phyloP scores from a whole-genome alignment of 2,329 filamentous ascomycete genomes.

The Alternaria solani region DNA sequence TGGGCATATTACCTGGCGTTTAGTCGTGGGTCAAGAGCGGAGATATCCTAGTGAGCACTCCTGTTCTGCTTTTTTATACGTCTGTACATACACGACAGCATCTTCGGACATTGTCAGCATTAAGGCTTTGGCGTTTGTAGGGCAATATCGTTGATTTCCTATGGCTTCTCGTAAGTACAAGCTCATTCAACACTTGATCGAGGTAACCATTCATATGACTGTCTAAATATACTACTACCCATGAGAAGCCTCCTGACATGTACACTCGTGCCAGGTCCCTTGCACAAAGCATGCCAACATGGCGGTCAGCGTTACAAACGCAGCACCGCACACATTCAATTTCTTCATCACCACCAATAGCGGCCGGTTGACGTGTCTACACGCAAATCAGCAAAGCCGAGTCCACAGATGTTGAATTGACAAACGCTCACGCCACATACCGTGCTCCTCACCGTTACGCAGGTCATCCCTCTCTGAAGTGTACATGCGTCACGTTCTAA shows the following conservation, averaged over 20 bases:
- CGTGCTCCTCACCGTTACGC: neutral
- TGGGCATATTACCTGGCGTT: constrained; percentile 28
- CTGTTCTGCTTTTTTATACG: constrained; percentile 24
- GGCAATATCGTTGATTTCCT: constrained; percentile 7
- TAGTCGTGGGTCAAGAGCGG: constrained; percentile 20
- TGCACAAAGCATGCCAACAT: constrained; percentile 9
- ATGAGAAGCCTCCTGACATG: constrained; percentile 4
- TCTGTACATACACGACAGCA: constrained; percentile 37
- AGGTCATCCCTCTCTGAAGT: constrained; percentile 6
- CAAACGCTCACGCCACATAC: constrained; percentile 6
- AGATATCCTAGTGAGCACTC: constrained; percentile 31
- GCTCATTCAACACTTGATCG: constrained; percentile 5
- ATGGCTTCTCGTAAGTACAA: constrained; percentile 5
- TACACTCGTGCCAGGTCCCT: neutral
- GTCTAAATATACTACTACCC: constrained; percentile 5
- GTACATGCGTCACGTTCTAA: constrained; percentile 1
- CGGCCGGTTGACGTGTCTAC: neutral
- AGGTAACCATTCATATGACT: constrained; percentile 2
- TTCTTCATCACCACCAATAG: neutral
- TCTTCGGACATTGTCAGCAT: constrained; percentile 30
- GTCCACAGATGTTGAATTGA: constrained; percentile 2
- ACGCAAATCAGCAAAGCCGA: neutral
- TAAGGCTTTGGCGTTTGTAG: constrained; percentile 29
- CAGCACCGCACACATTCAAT: neutral
- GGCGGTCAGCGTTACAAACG: constrained; percentile 4